Base-by-base conservation (phyloP, 2,329 filamentous ascomycete species). In the Microdochium trichocladiopsis region DNA sequence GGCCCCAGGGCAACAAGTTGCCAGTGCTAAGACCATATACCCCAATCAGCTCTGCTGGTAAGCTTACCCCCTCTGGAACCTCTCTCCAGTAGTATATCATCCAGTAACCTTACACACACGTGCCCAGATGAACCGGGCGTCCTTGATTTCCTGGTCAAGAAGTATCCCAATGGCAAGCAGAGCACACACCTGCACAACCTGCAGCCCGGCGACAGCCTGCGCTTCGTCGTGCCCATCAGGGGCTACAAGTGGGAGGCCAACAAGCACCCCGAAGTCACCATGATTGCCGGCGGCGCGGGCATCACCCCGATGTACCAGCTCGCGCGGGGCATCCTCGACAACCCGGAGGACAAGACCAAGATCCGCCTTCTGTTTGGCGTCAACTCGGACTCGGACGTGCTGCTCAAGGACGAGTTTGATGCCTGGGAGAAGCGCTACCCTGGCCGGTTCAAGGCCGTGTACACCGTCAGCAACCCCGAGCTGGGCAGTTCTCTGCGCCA, bases 221-320 rank as follows among this genome's bases (percentile, higher is more conserved):
- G 75, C 43, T 82, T 88, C 58, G 72, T 78, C 5, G 72, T 73
- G 0, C 71, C 78, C 3, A 67, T 88, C 3, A 73, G 72, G 18
- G 78, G 75, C 24, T 78, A 79, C 63, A 60, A 66, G 31, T 87
- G 80, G 77, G 75, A 70, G 22, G 69, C 78, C 25, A 78, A 76
- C 56, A 68, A 69, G 63, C 72, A 66, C 60, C 62, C 61, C 3
- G 74, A 79, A 55, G 66, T 90, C n/a, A 78, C 80, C 2, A 72
- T 88, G 37, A 78, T 90, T 45, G 86, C 86, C 1, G 86, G 87
- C 47, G 86, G 87, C 12, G 84, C 84, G 0, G 87, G 87, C 18
- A 87, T 90, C 57, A 89, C 86, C 0, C 86, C 87, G 0, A 77
- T 86, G 57, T 88, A 81, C 63, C 83, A 87, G 63, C 75, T 88